Evolutionary conservation across 164 flowering plant species (phyloP), one percentile per base, ranked within the genome.

Genomic region (Vitis rotundifolia): DNA sequence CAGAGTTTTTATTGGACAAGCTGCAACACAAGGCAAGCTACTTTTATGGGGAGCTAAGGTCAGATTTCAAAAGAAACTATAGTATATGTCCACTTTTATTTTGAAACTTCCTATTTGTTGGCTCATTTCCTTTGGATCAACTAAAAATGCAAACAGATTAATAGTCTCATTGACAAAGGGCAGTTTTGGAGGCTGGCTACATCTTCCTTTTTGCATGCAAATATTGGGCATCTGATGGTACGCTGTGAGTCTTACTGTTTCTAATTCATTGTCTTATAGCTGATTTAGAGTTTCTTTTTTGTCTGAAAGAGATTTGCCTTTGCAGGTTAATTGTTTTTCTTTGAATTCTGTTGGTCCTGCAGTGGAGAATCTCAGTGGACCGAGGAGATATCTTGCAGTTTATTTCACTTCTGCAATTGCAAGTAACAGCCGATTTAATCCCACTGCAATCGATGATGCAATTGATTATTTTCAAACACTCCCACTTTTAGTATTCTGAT

Each of bases 21-120:
- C 79, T 52, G 87, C 88, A 53, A 78, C 89, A 3, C 77, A 87
- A 22, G 97, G 92, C 63, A 84, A 83, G 80, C 80, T 94, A 68
- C 59, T 89, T 60, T 61, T 82, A 3, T 88, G 88, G 97, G 97
- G 98, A 73, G 98, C 97, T 11, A 94, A 94, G 98, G 98, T 94
- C 67, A 59, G 85, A 74, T 29, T 3, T 9, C 51, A 54, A 19
- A 60, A 22, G 51, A 52, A 61, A 44, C 19, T 8, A 15, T 55
- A 12, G 58, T 9, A 19, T 13, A 10, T 63, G 13, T 31, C 7
- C 49, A 22, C 8, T 68, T 75, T 62, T 47, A 56, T 22, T 9
- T 18, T 18, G 7, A 72, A 11, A 59, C 28, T 49, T 63, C 44
- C 66, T 50, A 49, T 55, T 73, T 61, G 29, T 61, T 57, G 71